Conservation (phyloP, 495 filamentous ascomycete species). For the Immersiella caudata region DNA sequence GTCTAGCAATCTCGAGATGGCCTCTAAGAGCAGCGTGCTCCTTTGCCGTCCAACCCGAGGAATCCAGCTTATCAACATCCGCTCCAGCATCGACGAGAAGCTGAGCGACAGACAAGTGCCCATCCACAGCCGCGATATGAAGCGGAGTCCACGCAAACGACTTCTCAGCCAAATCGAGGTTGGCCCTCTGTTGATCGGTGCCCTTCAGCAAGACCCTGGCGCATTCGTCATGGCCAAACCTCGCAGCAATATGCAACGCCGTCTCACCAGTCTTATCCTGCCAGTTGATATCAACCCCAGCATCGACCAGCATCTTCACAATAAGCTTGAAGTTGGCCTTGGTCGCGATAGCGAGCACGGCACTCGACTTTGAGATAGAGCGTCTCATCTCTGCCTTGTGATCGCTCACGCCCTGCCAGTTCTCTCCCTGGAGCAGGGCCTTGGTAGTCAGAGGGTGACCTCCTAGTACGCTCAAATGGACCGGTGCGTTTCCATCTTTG, state of each 20-base stretch:
- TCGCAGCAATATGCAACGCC: conserved; percentile 87
- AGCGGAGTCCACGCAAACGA: conserved; percentile 92
- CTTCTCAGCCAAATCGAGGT: conserved; percentile 78
- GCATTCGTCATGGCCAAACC: conserved; percentile 82
- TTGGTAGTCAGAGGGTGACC: conserved; percentile 86
- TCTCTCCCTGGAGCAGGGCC: conserved; percentile 76
- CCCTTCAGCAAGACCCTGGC: conserved; percentile 73
- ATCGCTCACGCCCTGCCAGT: conserved; percentile 63
- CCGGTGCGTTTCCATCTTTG: conserved; percentile 83
- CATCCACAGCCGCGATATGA: conserved; percentile 89
- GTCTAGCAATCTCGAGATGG: conserved; percentile 75
- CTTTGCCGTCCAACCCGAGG: conserved; percentile 91
- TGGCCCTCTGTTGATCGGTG: conserved; percentile 65
- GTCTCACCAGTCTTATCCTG: conserved; percentile 93
- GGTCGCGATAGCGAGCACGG: conserved; percentile 83
- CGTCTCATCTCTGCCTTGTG: conserved; percentile 65
- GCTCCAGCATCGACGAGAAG: conserved; percentile 75
- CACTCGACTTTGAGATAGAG: conserved; percentile 79
- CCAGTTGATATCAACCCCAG: conserved; percentile 91
- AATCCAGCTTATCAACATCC: conserved; percentile 70
- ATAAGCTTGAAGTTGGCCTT: conserved; percentile 82
- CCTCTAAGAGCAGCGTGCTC: conserved; percentile 91
- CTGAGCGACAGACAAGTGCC: conserved; percentile 68
- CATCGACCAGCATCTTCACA: conserved; percentile 83
- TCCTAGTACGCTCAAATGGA: conserved; percentile 90